phyloP scores from a whole-genome alignment of 106 monocot species.

The Gastrodia elata region DNA sequence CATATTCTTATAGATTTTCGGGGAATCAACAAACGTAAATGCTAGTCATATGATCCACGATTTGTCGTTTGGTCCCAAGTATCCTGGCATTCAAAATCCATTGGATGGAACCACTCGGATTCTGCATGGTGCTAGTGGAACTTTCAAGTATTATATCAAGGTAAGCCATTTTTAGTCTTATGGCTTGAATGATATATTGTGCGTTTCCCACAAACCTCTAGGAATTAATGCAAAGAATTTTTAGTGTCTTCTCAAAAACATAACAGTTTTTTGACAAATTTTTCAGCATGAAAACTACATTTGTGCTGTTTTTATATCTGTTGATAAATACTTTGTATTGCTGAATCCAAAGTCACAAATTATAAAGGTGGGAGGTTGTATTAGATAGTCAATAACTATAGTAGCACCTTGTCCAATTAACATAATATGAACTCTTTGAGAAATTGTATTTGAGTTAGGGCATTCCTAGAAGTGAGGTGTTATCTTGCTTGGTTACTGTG shows the following conservation, averaged over 20 bases:
- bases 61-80: constrained; percentile 90
- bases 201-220: neutral
- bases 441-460: too few relatives aligned
- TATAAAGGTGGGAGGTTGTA: too few relatives aligned
- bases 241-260: neutral
- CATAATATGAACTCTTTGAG: too few relatives aligned
- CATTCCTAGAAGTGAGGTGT: too few relatives aligned
- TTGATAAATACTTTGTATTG: neutral
- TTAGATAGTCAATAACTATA: too few relatives aligned
- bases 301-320: neutral
- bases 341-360: too few relatives aligned
- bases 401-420: too few relatives aligned
- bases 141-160: constrained; percentile 98
- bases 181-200: neutral
- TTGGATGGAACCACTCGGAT: constrained; percentile 79
- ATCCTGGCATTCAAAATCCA: constrained; percentile 94
- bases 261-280: neutral
- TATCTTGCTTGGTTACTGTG: too few relatives aligned
- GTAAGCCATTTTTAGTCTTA: constrained; percentile 21
- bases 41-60: constrained; percentile 89
- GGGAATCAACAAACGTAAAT: constrained; percentile 69
- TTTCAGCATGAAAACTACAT: neutral
- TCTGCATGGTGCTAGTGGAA: constrained; percentile 68
- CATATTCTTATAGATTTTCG: constrained; percentile 62
- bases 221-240: neutral